Evolutionary conservation across 2,329 filamentous ascomycete species (phyloP).

Genomic region (Fusarium burgessii): DNA sequence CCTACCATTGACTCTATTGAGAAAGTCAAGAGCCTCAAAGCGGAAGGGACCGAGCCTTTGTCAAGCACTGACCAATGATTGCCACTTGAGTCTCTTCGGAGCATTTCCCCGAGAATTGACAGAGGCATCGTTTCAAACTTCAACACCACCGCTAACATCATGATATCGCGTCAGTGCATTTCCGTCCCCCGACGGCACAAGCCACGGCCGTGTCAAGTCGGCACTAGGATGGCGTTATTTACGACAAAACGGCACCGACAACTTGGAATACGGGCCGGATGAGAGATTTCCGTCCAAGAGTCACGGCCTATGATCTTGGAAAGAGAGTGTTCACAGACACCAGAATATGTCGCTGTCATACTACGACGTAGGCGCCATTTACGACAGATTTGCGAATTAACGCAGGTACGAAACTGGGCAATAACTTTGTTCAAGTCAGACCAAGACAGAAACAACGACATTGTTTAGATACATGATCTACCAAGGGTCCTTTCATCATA

Average conservation of each 20-base stretch:
- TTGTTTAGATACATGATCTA: slow-evolving; percentile 20
- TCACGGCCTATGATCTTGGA: not conserved
- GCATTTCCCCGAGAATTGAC: not conserved
- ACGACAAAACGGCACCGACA: not conserved
- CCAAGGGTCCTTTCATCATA: slow-evolving; percentile 7
- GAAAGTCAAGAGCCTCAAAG: slow-evolving; percentile 4
- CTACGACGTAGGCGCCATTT: not conserved
- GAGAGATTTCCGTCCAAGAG: not conserved
- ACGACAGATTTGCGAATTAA: not conserved
- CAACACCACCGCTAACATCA: slow-evolving; percentile 8
- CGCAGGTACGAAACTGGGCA: slow-evolving; percentile 4
- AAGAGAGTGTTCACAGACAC: not conserved
- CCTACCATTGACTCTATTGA: not conserved
- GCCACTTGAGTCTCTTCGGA: slow-evolving; percentile 2
- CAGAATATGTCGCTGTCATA: not conserved
- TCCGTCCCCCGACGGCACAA: slow-evolving; percentile 3
- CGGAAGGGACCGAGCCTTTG: slow-evolving; percentile 24
- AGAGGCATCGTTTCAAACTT: not conserved
- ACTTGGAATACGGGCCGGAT: not conserved
- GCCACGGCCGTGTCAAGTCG: slow-evolving; percentile 4
- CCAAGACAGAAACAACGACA: slow-evolving; percentile 2
- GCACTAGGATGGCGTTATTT: not conserved
- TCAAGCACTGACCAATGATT: slow-evolving; percentile 10
- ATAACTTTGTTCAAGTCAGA: not conserved
- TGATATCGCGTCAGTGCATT: slow-evolving; percentile 30